Conservation (phyloP, 352 stramenopile species). For the Globisporangium iwayamae region DNA sequence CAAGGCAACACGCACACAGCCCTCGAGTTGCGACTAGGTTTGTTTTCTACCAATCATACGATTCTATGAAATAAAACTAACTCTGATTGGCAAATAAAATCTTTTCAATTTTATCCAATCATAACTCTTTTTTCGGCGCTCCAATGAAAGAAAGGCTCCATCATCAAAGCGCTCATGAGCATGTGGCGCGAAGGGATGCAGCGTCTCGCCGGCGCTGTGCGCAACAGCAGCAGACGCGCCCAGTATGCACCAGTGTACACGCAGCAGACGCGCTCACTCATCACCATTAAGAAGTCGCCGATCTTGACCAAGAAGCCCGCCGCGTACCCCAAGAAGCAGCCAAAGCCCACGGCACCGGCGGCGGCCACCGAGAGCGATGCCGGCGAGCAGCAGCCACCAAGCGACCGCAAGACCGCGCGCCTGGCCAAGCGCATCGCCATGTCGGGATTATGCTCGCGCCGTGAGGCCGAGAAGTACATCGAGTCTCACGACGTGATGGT, state of each 20-base stretch:
- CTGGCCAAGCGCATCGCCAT: slow-evolving; percentile 85
- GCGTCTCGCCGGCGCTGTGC: background rate
- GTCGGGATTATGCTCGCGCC: slow-evolving; percentile 73
- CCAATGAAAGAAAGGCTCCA: background rate
- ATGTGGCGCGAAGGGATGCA: slow-evolving; percentile 7
- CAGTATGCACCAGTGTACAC: too few species aligned
- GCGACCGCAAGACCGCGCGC: slow-evolving; percentile 27
- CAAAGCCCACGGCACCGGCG: background rate
- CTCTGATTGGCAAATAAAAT: background rate
- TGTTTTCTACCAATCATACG: too few species aligned
- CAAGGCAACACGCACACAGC: too few species aligned
- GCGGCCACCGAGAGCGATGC: background rate
- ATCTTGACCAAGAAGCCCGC: slow-evolving; percentile 15
- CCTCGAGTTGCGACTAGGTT: too few species aligned
- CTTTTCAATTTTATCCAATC: background rate
- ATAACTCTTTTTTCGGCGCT: background rate
- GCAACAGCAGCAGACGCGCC: background rate
- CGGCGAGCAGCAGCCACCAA: background rate
- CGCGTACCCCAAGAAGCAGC: slow-evolving; percentile 12
- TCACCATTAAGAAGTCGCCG: slow-evolving; percentile 30
- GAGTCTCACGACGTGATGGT: slow-evolving; percentile 64
- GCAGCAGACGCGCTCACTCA: slow-evolving; percentile 10
- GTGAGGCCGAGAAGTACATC: slow-evolving; percentile 84
- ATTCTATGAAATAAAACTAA: too few species aligned
- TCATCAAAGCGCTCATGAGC: background rate